Conservation (phyloP, 257 asterid species). For the Solanum commersonii region DNA sequence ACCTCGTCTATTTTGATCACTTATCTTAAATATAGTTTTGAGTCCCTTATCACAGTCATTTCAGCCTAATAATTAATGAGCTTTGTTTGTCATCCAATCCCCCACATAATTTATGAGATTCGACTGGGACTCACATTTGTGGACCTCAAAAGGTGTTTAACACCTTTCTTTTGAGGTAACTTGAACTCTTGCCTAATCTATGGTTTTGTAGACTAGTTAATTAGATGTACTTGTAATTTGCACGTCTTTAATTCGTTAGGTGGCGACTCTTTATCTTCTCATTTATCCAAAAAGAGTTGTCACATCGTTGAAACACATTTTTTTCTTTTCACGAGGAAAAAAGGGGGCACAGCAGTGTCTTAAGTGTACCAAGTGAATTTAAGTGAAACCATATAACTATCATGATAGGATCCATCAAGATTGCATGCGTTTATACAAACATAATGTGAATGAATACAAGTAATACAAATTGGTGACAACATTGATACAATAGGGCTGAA, state of each 20-base stretch:
- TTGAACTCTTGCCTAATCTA: too few species aligned
- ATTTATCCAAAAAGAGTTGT: background rate
- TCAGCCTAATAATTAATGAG: background rate
- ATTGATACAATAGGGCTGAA: background rate
- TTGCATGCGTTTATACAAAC: background rate
- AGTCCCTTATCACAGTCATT: background rate
- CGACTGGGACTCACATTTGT: background rate
- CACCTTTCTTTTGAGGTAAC: background rate
- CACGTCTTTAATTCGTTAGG: background rate
- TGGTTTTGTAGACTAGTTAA: background rate
- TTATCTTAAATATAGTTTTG: background rate
- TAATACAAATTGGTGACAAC: background rate
- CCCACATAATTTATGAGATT: background rate
- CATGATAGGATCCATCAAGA: background rate
- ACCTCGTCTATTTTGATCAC: background rate
- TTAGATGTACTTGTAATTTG: background rate
- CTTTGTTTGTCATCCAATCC: background rate
- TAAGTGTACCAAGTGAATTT: background rate
- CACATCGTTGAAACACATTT: background rate
- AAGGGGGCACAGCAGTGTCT: background rate
- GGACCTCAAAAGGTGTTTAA: background rate
- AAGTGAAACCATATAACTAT: background rate
- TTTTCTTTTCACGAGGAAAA: too few species aligned
- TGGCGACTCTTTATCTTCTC: background rate
- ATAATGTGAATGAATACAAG: background rate